phyloP scores from a whole-genome alignment of 768 basidiomycete genomes.

The Mycena albidolilacea region DNA sequence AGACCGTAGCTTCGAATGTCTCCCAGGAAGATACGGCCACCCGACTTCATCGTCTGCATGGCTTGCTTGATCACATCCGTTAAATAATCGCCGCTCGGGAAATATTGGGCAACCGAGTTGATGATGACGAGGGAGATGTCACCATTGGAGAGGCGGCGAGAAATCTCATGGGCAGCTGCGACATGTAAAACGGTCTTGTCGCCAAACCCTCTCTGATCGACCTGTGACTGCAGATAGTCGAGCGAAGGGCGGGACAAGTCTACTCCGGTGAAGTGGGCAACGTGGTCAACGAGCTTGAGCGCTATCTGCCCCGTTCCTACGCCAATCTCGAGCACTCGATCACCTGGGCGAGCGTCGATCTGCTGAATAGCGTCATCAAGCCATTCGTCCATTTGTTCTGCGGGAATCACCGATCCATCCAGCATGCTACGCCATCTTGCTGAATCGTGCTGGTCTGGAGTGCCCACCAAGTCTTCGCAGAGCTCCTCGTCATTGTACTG shows the following conservation, averaged over 20 bases:
- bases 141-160: constrained; percentile 11
- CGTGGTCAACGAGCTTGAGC: constrained; percentile 9
- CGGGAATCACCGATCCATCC: constrained; percentile 7
- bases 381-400: constrained; percentile 18
- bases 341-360: constrained; percentile 9
- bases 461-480: constrained; percentile 8
- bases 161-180: constrained; percentile 12
- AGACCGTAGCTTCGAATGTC: constrained; percentile 11
- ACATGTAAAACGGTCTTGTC: constrained; percentile 9
- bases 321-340: constrained; percentile 17
- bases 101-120: constrained; percentile 14
- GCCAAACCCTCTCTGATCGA: constrained; percentile 14
- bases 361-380: constrained; percentile 12
- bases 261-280: constrained; percentile 9
- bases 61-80: constrained; percentile 15
- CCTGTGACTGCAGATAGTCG: constrained; percentile 17
- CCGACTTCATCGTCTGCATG: constrained; percentile 8
- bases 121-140: constrained; percentile 10
- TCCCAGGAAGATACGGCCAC: constrained; percentile 15
- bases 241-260: constrained; percentile 13
- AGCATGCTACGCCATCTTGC: constrained; percentile 9
- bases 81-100: constrained; percentile 14
- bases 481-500: constrained; percentile 13
- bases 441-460: constrained; percentile 15
- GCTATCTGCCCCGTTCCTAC: constrained; percentile 16